Conservation (phyloP, 2,329 filamentous ascomycete genomes). For the Calonectria multiphialidica region DNA sequence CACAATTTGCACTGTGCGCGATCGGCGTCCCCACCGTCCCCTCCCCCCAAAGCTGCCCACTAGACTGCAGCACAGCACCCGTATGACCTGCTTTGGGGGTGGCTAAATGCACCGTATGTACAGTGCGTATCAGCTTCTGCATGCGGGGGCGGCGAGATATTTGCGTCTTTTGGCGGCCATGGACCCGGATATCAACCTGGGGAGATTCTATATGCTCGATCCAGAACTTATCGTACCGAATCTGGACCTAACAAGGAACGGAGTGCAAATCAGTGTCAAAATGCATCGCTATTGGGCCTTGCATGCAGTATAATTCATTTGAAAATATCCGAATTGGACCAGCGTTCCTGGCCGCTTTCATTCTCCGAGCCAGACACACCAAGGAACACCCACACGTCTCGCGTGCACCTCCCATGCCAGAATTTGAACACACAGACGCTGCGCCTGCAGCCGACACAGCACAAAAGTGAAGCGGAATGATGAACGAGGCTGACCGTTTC, state of each 20-base stretch:
- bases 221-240: neutral
- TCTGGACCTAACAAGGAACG: neutral
- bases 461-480: neutral
- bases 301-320: neutral
- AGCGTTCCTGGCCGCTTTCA: neutral
- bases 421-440: neutral
- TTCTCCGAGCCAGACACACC: neutral
- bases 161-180: neutral
- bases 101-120: constrained; percentile 3
- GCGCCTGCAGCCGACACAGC: neutral
- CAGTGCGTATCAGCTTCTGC: constrained; percentile 10
- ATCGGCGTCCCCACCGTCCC: constrained; percentile 6
- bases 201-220: neutral
- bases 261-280: neutral
- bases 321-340: neutral
- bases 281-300: neutral
- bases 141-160: constrained; percentile 20
- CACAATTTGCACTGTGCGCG: constrained; percentile 14
- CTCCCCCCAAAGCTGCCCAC: neutral
- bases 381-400: neutral
- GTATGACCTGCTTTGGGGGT: neutral
- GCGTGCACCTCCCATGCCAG: neutral
- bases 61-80: neutral
- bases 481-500: constrained; percentile 3
- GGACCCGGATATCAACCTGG: neutral